phyloP scores from a whole-genome alignment of 371 early-diverging fungal species.

The Thermomucor indicae-seudaticae region DNA sequence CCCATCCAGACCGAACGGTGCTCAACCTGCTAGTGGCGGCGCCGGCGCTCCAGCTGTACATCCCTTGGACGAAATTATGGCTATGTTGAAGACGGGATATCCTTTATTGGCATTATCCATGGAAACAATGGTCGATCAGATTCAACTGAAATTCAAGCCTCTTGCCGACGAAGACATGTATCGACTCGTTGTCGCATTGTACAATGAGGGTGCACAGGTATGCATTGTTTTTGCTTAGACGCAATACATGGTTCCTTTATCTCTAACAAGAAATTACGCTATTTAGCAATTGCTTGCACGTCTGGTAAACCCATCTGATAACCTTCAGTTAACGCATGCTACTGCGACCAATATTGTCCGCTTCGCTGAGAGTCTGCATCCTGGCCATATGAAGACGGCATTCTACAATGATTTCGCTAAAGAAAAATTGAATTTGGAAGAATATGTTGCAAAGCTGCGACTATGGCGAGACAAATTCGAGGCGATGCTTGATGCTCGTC shows the following conservation, averaged over 20 bases:
- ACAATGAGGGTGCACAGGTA: conserved; percentile 87
- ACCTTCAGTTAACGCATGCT: conserved; percentile 61
- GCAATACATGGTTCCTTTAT: not conserved
- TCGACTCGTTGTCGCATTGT: conserved; percentile 83
- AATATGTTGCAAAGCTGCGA: conserved; percentile 78
- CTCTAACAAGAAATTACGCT: not conserved
- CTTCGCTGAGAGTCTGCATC: conserved; percentile 81
- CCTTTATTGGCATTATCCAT: conserved; percentile 92
- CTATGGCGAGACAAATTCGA: conserved; percentile 91
- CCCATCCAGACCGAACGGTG: too few species aligned
- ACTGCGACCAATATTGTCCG: conserved; percentile 81
- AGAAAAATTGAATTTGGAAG: conserved; percentile 70
- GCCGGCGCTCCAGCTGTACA: conserved; percentile 11
- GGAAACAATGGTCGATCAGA: conserved; percentile 98
- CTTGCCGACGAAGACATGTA: conserved; percentile 95
- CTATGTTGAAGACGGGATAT: conserved; percentile 93
- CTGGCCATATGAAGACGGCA: conserved; percentile 70
- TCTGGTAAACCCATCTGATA: conserved; percentile 64
- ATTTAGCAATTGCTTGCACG: conserved; percentile 58
- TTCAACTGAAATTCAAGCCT: conserved; percentile 87
- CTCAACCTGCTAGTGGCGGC: too few species aligned
- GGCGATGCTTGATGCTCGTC: conserved; percentile 75
- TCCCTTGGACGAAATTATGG: conserved; percentile 94
- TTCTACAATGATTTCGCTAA: conserved; percentile 90
- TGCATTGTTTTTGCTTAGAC: conserved; percentile 2